Base-by-base conservation (phyloP, 2,329 filamentous ascomycete genomes). In the Phialophora chinensis region DNA sequence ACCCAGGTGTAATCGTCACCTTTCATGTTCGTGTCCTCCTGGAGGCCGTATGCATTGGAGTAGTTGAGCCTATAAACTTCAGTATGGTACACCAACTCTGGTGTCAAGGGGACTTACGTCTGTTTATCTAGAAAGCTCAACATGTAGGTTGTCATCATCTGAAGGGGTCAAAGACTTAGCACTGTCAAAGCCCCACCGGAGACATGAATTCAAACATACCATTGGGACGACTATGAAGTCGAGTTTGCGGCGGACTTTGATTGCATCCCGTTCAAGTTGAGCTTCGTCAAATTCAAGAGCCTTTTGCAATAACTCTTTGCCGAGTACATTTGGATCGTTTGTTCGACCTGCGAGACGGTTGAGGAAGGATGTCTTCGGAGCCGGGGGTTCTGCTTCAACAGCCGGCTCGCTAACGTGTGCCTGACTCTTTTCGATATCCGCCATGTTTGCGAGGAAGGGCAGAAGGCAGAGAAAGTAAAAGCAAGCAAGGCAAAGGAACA, bases 1-100 rank as follows among this genome's bases (percentile, higher is more conserved):
- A 81, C 79, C 80, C 80, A 82, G 12, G 79, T 79, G 69, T 82
- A 81, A 63, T 79, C 74, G 60, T 80, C 74, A 50, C 79, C 79
- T 54, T 74, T 74, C 66, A 82, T 77, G 8, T 77, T 73, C 3
- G 79, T 79, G 57, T 82, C 80, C 3, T 70, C 69, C 66, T 81
- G 79, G 1, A 82, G 73, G 4, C 78, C 77, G 66, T 82, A 82
- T 7, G 80, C 78, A 59, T 80, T 81, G 53, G 76, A 74, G 67
- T 78, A 78, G 70, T 79, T 78, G 44, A 78, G 73, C 3, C 66
- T 72, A 49, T 20, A 60, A 31, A 50, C n/a, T 56, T 56, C 44
- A 55, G 60, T 29, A 47, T 20, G 23, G 27, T 17, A 27, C 17
- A 23, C 17, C 27, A 11, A 2, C 11, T 10, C 4, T n/a, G 6